Evolutionary conservation across 208 protist genomes (phyloP).

Genomic region (Tritrichomonas foetus): DNA sequence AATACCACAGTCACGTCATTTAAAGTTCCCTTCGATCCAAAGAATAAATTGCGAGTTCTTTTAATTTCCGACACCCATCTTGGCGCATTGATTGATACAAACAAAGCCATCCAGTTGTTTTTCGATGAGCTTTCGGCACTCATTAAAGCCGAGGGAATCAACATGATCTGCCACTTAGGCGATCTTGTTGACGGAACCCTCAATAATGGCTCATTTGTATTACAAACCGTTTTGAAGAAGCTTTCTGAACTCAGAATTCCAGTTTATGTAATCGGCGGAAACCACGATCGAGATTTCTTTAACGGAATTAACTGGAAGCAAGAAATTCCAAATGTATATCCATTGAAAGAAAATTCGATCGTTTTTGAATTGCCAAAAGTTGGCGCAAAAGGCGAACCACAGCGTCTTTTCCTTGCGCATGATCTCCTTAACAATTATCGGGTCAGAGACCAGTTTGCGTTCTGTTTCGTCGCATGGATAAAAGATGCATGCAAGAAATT

Average conservation of each 20-base stretch:
- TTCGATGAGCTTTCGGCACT: not conserved
- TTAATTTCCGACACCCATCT: not conserved
- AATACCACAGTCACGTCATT: not conserved
- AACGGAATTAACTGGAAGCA: not conserved
- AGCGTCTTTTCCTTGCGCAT: not conserved
- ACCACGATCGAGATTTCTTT: slow-evolving; percentile 28
- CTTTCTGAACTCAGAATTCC: not conserved
- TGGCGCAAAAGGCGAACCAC: not conserved
- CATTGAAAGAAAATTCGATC: not conserved
- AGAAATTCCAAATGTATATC: not conserved
- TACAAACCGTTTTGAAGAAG: not conserved
- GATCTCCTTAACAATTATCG: slow-evolving; percentile 32
- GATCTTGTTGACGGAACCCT: not conserved
- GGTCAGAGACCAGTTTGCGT: not conserved
- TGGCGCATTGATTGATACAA: not conserved
- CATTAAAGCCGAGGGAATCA: not conserved
- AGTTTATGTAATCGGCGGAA: slow-evolving; percentile 10
- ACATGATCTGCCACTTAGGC: not conserved
- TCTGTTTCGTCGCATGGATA: slow-evolving; percentile 1
- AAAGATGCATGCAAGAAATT: slow-evolving; percentile 29
- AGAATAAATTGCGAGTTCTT: not conserved
- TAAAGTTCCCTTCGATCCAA: not conserved
- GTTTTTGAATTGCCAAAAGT: not conserved
- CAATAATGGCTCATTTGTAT: not conserved
- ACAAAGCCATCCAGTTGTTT: not conserved